These are phyloP conservation scores for Boletus pseudopeckii DNA, from an alignment of 768 basidiomycete genomes.

Conservation along the genomic window DNA sequence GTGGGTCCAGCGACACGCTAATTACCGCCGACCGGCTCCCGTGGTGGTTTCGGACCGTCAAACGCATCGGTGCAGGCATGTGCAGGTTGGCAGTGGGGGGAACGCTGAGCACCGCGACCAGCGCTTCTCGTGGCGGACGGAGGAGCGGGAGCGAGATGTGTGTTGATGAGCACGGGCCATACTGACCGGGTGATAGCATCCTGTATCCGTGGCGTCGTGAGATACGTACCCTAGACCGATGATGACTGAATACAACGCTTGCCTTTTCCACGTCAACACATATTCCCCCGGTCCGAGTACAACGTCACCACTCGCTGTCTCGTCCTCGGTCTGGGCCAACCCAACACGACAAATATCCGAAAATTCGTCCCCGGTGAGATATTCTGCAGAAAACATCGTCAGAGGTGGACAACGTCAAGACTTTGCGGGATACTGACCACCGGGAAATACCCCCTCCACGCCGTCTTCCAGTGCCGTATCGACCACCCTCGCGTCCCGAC, in stretches of 20 bases:
- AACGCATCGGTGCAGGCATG: conserved; percentile 48
- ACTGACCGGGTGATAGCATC: conserved; percentile 41
- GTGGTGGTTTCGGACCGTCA: conserved; percentile 65
- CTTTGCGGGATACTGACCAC: conserved; percentile 33
- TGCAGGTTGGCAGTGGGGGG: conserved; percentile 68
- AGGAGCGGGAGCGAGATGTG: conserved; percentile 59
- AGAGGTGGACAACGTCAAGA: background rate
- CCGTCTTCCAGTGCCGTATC: conserved; percentile 51
- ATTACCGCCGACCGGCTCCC: conserved; percentile 64
- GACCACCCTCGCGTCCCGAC: conserved; percentile 43
- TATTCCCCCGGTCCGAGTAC: conserved; percentile 57
- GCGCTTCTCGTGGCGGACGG: conserved; percentile 53
- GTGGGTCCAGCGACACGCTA: conserved; percentile 68
- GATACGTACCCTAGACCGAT: background rate
- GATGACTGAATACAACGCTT: conserved; percentile 2
- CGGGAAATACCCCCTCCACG: conserved; percentile 42
- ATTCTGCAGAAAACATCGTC: conserved; percentile 41
- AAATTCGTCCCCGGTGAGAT: conserved; percentile 62
- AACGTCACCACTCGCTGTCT: conserved; percentile 26
- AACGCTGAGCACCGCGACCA: conserved; percentile 63
- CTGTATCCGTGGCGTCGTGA: conserved; percentile 29
- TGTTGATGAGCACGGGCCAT: conserved; percentile 46
- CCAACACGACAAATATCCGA: conserved; percentile 52
- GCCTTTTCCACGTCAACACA: conserved; percentile 66
- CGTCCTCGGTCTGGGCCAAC: conserved; percentile 42